Conservation (phyloP, 1,284 basidiomycete species). For the Anthracocystis setariae region DNA sequence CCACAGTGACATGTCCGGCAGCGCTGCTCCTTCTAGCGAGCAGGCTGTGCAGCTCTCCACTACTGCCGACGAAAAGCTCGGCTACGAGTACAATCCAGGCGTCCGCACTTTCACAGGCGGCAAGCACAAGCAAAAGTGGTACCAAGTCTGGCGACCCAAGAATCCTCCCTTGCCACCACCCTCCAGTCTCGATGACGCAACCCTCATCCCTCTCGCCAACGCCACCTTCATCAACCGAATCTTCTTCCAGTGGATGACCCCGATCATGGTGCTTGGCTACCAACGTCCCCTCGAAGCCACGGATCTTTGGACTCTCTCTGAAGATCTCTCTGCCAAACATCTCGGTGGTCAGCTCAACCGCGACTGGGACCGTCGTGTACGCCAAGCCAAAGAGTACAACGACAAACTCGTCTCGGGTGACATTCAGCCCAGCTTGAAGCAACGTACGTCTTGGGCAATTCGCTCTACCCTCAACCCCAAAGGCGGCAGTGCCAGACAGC, state of each 20-base stretch:
- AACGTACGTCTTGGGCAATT: slow-evolving; percentile 73
- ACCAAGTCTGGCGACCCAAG: slow-evolving; percentile 63
- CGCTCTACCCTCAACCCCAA: slow-evolving; percentile 33
- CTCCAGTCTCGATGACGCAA: slow-evolving; percentile 73
- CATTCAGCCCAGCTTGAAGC: slow-evolving; percentile 72
- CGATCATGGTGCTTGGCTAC: slow-evolving; percentile 76
- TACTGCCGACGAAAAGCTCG: slow-evolving; percentile 26
- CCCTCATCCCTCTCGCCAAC: slow-evolving; percentile 71
- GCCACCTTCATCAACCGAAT: slow-evolving; percentile 73
- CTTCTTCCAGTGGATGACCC: slow-evolving; percentile 79
- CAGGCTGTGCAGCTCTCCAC: slow-evolving; percentile 16
- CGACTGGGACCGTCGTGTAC: slow-evolving; percentile 76
- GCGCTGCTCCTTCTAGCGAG: slow-evolving; percentile 30
- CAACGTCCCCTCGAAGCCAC: slow-evolving; percentile 81
- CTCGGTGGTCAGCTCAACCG: slow-evolving; percentile 75
- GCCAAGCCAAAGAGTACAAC: slow-evolving; percentile 78
- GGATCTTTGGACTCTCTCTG: slow-evolving; percentile 84
- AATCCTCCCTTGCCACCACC: slow-evolving; percentile 62
- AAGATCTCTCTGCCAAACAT: slow-evolving; percentile 70
- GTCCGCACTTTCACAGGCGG: slow-evolving; percentile 49
- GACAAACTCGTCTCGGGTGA: slow-evolving; percentile 75
- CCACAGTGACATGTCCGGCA: slow-evolving; percentile 33
- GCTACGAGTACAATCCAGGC: slow-evolving; percentile 57
- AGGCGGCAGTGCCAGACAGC: slow-evolving; percentile 43
- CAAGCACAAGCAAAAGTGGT: slow-evolving; percentile 62